Evolutionary conservation across 2,329 filamentous ascomycete species (phyloP).

Genomic region (Penicillium griseofulvum): DNA sequence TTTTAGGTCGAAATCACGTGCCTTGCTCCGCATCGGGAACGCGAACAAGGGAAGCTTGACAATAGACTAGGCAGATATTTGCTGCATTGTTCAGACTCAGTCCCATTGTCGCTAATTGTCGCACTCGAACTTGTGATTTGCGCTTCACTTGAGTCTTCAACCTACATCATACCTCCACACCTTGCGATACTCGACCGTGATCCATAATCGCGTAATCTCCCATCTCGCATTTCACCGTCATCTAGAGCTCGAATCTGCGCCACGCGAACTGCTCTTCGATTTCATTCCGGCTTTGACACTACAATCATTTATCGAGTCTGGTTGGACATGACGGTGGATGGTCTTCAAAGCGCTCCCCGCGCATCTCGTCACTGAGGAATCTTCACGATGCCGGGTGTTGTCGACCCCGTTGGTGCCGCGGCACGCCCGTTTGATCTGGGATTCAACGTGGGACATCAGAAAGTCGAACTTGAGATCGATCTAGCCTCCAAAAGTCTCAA

Average conservation of each 20-base stretch:
- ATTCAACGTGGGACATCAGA: constrained; percentile 72
- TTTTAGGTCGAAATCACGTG: constrained; percentile 24
- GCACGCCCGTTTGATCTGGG: constrained; percentile 34
- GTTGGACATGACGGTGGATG: constrained; percentile 41
- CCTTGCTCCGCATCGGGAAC: constrained; percentile 22
- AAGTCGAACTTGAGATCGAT: constrained; percentile 84
- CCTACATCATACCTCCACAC: background rate
- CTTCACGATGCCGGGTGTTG: constrained; percentile 41
- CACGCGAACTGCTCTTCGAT: background rate
- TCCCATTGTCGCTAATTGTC: background rate
- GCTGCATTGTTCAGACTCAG: constrained; percentile 1
- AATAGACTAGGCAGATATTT: background rate
- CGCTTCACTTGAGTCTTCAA: background rate
- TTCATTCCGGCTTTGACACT: background rate
- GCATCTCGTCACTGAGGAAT: constrained; percentile 37
- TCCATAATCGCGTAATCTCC: background rate
- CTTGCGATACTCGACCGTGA: background rate
- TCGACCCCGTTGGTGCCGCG: constrained; percentile 33
- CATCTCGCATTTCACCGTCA: background rate
- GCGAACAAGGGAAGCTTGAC: constrained; percentile 17
- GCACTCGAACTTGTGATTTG: background rate
- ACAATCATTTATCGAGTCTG: constrained; percentile 18
- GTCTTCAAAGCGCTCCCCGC: constrained; percentile 37
- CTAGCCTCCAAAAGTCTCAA: constrained; percentile 72
- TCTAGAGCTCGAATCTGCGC: background rate